These are phyloP conservation scores for Bruguiera sexangula DNA, from an alignment of 345 rosid genomes.

Conservation along the genomic window DNA sequence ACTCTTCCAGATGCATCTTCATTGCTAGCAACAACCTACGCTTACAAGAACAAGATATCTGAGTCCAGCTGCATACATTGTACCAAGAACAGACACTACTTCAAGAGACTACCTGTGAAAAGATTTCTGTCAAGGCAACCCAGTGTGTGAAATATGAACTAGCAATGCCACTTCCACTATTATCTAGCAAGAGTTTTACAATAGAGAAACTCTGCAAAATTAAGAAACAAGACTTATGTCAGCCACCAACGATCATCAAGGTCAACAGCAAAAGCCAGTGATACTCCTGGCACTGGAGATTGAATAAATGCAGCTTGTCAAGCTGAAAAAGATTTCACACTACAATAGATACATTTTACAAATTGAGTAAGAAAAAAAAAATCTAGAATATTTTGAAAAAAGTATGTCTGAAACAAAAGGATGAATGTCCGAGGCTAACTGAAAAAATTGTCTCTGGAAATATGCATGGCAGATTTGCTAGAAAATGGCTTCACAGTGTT, in stretches of 20 bases:
- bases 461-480: not conserved
- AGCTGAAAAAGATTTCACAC: not conserved
- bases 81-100: slow-evolving; percentile 6
- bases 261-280: not conserved
- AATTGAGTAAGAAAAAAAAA: not conserved
- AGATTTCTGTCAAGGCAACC: slow-evolving; percentile 79
- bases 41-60: not conserved
- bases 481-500: not conserved
- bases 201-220: slow-evolving; percentile 70
- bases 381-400: not conserved
- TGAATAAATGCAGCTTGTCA: not conserved
- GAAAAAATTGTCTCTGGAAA: not conserved
- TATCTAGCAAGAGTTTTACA: slow-evolving; percentile 50
- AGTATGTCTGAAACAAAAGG: not conserved
- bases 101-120: slow-evolving; percentile 59
- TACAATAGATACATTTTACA: not conserved
- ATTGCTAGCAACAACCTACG: slow-evolving; percentile 59
- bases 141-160: slow-evolving; percentile 73
- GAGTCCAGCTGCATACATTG: not conserved
- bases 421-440: not conserved
- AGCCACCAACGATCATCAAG: not conserved
- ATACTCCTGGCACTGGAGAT: not conserved
- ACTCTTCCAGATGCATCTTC: slow-evolving; percentile 67
- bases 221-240: slow-evolving; percentile 3
- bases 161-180: slow-evolving; percentile 38